phyloP scores from a whole-genome alignment of 345 rosid genomes.

The Linum trigynum region DNA sequence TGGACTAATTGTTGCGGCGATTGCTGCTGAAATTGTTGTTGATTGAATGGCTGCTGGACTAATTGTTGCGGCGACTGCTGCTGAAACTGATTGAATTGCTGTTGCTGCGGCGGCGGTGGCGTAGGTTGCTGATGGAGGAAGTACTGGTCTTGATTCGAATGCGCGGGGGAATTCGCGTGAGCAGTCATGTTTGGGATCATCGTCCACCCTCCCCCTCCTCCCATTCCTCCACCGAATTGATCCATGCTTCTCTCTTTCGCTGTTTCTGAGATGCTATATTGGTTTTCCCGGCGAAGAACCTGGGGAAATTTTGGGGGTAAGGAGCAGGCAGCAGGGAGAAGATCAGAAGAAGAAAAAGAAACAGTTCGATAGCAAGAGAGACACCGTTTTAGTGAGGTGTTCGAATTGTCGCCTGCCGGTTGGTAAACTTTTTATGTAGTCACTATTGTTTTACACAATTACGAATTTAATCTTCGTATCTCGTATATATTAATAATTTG shows the following conservation, averaged over 20 bases:
- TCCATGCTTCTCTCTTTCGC: constrained; percentile 6
- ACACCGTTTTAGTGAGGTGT: too few relatives aligned
- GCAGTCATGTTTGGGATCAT: constrained; percentile 21
- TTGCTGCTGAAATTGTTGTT: background rate
- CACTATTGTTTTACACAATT: too few relatives aligned
- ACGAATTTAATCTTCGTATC: too few relatives aligned
- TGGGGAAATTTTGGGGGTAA: too few relatives aligned
- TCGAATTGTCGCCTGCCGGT: too few relatives aligned
- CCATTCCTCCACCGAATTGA: constrained; percentile 10
- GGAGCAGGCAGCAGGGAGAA: too few relatives aligned
- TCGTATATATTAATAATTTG: too few relatives aligned
- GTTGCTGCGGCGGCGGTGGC: constrained; percentile 1
- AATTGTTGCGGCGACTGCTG: constrained; percentile 10
- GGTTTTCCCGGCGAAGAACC: too few relatives aligned
- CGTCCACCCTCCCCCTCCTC: constrained; percentile 17
- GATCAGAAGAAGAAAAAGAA: too few relatives aligned
- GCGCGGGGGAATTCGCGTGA: constrained; percentile 20
- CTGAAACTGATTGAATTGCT: constrained; percentile 12
- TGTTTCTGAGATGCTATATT: constrained; percentile 6
- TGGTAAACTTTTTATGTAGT: too few relatives aligned
- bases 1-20: too few relatives aligned
- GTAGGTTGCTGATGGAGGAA: constrained; percentile 9
- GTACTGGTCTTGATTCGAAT: constrained; percentile 22
- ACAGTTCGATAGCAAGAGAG: too few relatives aligned
- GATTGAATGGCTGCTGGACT: constrained; percentile 11